Base-by-base conservation (phyloP, 1,284 basidiomycete genomes). In the Termitomyces sp. region DNA sequence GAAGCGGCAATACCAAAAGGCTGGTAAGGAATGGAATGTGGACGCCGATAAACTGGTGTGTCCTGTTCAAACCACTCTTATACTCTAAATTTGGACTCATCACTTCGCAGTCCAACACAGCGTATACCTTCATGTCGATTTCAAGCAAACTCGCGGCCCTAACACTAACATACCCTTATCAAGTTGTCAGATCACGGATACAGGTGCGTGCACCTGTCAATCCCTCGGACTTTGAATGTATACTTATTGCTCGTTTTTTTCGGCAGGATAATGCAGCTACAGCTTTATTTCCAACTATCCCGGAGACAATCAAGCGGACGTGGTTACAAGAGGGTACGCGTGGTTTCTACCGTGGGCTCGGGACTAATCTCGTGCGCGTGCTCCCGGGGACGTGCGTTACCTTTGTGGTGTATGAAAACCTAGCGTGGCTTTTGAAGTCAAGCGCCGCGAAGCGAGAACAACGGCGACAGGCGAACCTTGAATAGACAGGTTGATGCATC, bases 361-460 rank as follows among this genome's bases (percentile, higher is more conserved):
- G 86, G 5, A 94, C 94, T n/a, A 99, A 98, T 68, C 80, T 96
- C n/a, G 85, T 99, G 12, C 83, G 96, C 33, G 94, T 99, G 49
- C 78, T 99, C 8, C 96, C 96, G 0, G 96, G 96, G 19, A 99
- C 96, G 1, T 98, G 96, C 68, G 92, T 98, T 48, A 98, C 96
- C 1, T 98, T 99, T 66, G 96, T 99, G 38, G 94, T 98, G 17
- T 99, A 98, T 68, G 97, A 98, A 71, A 98, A 98, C 65, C 68
- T 96, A 50, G 90, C 91, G 0, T 94, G 91, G 92, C 67, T 90
- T 28, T 75, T 94, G 56, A 77, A 88, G 61, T 80, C 79, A 9
- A 78, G 77, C 7, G 88, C 86, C 44, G 73, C 73, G 28, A 74
- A 68, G 59, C 61, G 70, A 36, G 73, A 72, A 36, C 57, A 62